These are phyloP conservation scores for Umbelopsis sp. DNA, from an alignment of 192 early-diverging fungal genomes.

Conservation along the genomic window DNA sequence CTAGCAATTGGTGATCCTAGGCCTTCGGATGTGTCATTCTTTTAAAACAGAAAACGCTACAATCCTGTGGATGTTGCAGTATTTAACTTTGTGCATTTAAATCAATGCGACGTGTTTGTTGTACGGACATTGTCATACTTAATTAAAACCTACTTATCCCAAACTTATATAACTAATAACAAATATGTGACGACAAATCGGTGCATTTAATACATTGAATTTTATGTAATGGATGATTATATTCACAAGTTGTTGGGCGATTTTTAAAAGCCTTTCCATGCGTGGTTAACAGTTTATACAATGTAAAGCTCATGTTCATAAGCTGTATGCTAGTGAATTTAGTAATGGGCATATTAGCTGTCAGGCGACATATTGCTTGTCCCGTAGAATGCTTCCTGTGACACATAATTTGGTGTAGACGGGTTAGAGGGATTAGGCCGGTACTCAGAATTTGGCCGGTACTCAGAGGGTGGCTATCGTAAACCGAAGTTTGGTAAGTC, in stretches of 20 bases:
- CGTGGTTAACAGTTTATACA: conserved; percentile 9
- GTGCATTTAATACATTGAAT: neutral
- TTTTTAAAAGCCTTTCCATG: neutral
- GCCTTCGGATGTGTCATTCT: neutral
- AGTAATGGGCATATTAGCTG: neutral
- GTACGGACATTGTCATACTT: too few species aligned
- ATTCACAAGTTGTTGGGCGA: conserved; percentile 2
- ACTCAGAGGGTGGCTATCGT: neutral
- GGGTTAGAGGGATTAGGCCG: conserved; percentile 11
- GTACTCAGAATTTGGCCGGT: conserved; percentile 5
- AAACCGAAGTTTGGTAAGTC: neutral
- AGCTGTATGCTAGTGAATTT: neutral
- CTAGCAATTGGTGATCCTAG: conserved; percentile 7
- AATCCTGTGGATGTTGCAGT: neutral
- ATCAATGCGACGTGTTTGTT: too few species aligned
- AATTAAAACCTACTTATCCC: too few species aligned
- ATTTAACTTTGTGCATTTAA: neutral
- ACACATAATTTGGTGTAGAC: neutral
- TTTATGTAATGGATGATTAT: conserved; percentile 7
- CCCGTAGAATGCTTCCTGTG: neutral
- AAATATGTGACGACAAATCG: too few species aligned
- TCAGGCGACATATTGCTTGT: conserved; percentile 7
- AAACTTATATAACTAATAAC: too few species aligned
- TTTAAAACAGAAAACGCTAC: neutral
- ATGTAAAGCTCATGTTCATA: neutral